Base-by-base conservation (phyloP, 306 rosid genomes). In the Ormosia semicastrata region DNA sequence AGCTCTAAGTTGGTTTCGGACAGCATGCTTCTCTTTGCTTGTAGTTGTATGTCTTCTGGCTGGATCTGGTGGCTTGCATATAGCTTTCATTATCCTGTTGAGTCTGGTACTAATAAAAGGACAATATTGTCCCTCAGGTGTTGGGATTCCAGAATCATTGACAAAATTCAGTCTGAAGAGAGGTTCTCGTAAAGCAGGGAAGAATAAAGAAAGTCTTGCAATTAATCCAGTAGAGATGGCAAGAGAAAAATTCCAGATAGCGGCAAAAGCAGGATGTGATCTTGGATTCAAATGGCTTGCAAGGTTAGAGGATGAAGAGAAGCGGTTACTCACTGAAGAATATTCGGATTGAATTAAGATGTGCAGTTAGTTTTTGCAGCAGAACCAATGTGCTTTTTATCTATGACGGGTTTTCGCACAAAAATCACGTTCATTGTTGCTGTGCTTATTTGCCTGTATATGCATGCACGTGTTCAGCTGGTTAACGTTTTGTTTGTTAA, bases 201-300 rank as follows among this genome's bases (percentile, higher is more conserved):
- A 81, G 73, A 73, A 58, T 29, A 79, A 81, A 50, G 92, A 87
- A 74, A 85, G 77, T 73, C 36, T 24, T 40, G 77, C 78, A 62
- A 76, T 68, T 71, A 75, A 84, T 71, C 93, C 93, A 30, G 87
- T 88, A 66, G 98, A 89, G 89, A 90, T 92, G 93, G 98, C 98
- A 36, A 90, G 83, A 87, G 90, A 90, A 70, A 91, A 94, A 72
- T 95, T 95, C 58, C 89, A 89, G 58, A 89, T 88, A 30, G 99
- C 98, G 5, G 99, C 94, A 14, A 85, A 85, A 88, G 90, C 91
- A 8, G 98, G 97, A 72, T 90, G 92, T 80, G 96, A 95, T 80
- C 91, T 95, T 71, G 99, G 98, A 63, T 88, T 93, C 39, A 95
- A 81, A 87, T 92, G 98, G 99, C 85, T 95, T 80, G 87, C 87